These are phyloP conservation scores for Euphorbia tirucalli DNA, from an alignment of 345 rosid genomes.

Conservation along the genomic window DNA sequence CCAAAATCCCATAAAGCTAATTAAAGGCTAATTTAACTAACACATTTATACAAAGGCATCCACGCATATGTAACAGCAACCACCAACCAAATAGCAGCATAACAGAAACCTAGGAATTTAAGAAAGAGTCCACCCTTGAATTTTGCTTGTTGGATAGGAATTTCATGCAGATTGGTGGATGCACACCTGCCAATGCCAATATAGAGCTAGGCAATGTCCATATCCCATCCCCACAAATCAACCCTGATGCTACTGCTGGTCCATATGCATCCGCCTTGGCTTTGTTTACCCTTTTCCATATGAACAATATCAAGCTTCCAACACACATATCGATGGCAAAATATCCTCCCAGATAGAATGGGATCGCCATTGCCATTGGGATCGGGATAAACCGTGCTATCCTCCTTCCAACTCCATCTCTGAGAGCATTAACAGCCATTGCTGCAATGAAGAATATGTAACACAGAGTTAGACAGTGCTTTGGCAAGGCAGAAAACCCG, in stretches of 20 bases:
- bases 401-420: constrained; percentile 38
- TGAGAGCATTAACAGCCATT: constrained; percentile 47
- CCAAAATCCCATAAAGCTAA: neutral
- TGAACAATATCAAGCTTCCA: constrained; percentile 66
- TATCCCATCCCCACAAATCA: constrained; percentile 80
- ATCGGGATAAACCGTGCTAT: constrained; percentile 54
- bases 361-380: constrained; percentile 93
- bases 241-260: constrained; percentile 79
- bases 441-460: constrained; percentile 58
- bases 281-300: constrained; percentile 63
- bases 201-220: constrained; percentile 75
- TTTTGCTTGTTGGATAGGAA: constrained; percentile 55
- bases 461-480: constrained; percentile 64
- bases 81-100: neutral
- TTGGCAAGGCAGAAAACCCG: constrained; percentile 70
- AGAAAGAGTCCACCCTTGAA: constrained; percentile 47
- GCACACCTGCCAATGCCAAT: constrained; percentile 53
- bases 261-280: constrained; percentile 63
- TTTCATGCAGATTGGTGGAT: constrained; percentile 86
- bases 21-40: neutral
- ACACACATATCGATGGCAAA: constrained; percentile 85
- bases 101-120: constrained; percentile 17
- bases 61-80: neutral
- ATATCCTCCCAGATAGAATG: constrained; percentile 73
- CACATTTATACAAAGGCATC: neutral